Evolutionary conservation across 2,329 filamentous ascomycete species (phyloP).

Genomic region (Ophiostoma angusticollis): DNA sequence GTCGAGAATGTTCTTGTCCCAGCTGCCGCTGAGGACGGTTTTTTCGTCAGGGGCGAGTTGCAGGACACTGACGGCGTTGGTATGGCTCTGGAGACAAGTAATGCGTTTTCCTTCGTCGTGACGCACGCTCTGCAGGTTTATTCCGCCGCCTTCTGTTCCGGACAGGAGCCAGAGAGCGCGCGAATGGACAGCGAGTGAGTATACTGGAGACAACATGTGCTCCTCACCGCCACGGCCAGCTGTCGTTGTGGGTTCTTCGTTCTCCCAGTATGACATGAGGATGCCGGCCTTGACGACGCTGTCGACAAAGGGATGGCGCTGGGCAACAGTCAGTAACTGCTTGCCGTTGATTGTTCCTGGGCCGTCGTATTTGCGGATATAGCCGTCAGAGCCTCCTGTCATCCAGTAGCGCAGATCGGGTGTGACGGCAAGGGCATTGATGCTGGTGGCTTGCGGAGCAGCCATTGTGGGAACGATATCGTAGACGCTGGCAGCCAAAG

Average conservation of each 20-base stretch:
- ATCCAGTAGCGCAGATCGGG: slow-evolving; percentile 93
- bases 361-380: slow-evolving; percentile 94
- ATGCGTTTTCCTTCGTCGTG: slow-evolving; percentile 93
- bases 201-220: slow-evolving; percentile 69
- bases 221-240: slow-evolving; percentile 39
- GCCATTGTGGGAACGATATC: slow-evolving; percentile 97
- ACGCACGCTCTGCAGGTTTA: slow-evolving; percentile 84
- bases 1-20: slow-evolving; percentile 89
- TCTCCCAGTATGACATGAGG: slow-evolving; percentile 95
- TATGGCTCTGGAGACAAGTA: slow-evolving; percentile 66
- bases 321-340: slow-evolving; percentile 82
- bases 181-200: slow-evolving; percentile 83
- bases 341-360: slow-evolving; percentile 91
- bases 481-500: slow-evolving; percentile 67
- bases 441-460: slow-evolving; percentile 86
- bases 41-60: slow-evolving; percentile 72
- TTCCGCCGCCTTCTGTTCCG: slow-evolving; percentile 78
- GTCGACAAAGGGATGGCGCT: slow-evolving; percentile 93
- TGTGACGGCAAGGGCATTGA: slow-evolving; percentile 84
- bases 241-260: slow-evolving; percentile 57
- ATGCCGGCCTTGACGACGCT: slow-evolving; percentile 93
- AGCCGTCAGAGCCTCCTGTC: slow-evolving; percentile 86
- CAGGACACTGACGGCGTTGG: slow-evolving; percentile 81
- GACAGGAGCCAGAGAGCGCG: slow-evolving; percentile 85
- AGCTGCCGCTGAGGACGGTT: slow-evolving; percentile 80